A percentile compares a stretch with the other conserved stretches of the same genome.
Evolutionary conservation across 192 early-diverging fungal genomes (phyloP).

Genomic region (Pilaira anomala): DNA sequence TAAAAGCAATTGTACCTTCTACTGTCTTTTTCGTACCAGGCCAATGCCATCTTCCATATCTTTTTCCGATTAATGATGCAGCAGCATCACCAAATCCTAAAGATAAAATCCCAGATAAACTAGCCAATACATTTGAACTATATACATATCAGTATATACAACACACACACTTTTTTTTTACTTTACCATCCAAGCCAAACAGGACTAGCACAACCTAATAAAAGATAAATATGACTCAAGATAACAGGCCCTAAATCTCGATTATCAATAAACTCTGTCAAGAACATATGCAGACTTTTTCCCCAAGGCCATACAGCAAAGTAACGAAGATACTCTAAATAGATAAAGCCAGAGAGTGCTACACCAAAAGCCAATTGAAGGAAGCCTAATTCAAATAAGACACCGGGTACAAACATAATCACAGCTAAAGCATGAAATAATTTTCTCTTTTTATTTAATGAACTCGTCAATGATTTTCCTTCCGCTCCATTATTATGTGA

Average conservation of each 20-base stretch:
- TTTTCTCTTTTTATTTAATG: constrained; percentile 78
- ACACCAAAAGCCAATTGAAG: constrained; percentile 81
- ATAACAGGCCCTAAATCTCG: constrained; percentile 82
- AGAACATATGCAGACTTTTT: constrained; percentile 61
- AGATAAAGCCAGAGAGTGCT: constrained; percentile 67
- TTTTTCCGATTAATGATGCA: constrained; percentile 84
- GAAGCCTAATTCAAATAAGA: constrained; percentile 67
- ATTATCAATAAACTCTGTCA: constrained; percentile 79
- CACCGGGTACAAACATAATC: constrained; percentile 83
- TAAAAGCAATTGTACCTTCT: constrained; percentile 85
- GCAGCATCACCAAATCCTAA: constrained; percentile 89
- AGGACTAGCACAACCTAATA: constrained; percentile 86
- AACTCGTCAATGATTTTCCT: constrained; percentile 27
- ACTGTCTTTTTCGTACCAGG: constrained; percentile 73
- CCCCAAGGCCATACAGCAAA: constrained; percentile 69
- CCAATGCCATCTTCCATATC: constrained; percentile 72
- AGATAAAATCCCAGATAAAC: constrained; percentile 78
- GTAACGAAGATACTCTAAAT: constrained; percentile 77
- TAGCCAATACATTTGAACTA: constrained; percentile 44
- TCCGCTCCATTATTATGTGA: background rate
- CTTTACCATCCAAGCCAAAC: constrained; percentile 78
- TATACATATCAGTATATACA: background rate
- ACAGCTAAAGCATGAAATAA: constrained; percentile 82
- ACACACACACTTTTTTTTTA: background rate
- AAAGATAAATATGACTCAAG: constrained; percentile 84